Evolutionary conservation across 2,329 filamentous ascomycete genomes (phyloP).

Genomic region (Rosellinia necatrix): DNA sequence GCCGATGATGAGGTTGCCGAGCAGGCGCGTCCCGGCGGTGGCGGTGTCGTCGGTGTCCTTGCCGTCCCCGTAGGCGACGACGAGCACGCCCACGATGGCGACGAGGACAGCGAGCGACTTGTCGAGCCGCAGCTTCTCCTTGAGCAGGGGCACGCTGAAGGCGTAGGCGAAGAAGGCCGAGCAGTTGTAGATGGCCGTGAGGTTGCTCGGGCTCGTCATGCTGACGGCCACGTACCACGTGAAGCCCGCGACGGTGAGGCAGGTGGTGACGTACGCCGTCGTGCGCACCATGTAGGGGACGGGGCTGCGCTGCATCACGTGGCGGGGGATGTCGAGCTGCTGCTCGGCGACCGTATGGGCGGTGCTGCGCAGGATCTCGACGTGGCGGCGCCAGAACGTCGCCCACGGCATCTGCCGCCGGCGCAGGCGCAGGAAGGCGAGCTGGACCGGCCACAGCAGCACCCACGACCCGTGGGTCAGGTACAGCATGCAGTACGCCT

Average conservation of each 20-base stretch:
- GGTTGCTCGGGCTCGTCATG: conserved; percentile 87
- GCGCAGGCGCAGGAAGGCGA: conserved; percentile 78
- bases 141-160: conserved; percentile 87
- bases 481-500: conserved; percentile 99
- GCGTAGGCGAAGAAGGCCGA: conserved; percentile 98
- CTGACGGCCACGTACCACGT: conserved; percentile 97
- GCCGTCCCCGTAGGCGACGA: conserved; percentile 92
- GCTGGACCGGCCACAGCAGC: conserved; percentile 83
- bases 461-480: conserved; percentile 95
- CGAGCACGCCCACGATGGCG: conserved; percentile 84
- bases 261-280: conserved; percentile 80
- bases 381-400: conserved; percentile 77
- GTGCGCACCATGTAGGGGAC: conserved; percentile 75
- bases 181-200: conserved; percentile 99
- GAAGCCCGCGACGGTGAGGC: conserved; percentile 86
- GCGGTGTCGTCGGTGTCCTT: conserved; percentile 46
- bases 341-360: conserved; percentile 84
- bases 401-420: conserved; percentile 79
- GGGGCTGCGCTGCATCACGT: conserved; percentile 47
- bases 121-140: conserved; percentile 80
- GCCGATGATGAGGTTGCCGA: conserved; percentile 92
- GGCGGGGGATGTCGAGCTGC: conserved; percentile 67
- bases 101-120: conserved; percentile 87
- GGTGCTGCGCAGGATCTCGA: conserved; percentile 56
- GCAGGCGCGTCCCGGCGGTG: conserved; percentile 65